Conservation (phyloP, 2,329 filamentous ascomycete species). For the Aspergillus versicolor region DNA sequence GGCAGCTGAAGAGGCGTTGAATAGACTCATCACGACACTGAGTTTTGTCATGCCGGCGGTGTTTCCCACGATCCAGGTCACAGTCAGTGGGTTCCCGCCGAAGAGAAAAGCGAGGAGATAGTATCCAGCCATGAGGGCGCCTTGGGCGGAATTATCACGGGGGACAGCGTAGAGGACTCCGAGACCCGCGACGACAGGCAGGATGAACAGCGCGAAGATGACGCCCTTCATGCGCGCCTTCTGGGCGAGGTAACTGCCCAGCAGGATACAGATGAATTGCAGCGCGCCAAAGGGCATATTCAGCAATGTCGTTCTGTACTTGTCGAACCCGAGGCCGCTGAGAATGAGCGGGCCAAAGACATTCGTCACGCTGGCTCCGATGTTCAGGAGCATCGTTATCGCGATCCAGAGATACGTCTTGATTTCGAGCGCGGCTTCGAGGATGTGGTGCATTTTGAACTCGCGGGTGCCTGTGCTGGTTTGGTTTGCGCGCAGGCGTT, state of each 20-base stretch:
- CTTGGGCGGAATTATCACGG: slow-evolving; percentile 41
- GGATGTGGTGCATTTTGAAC: slow-evolving; percentile 47
- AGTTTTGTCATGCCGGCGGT: slow-evolving; percentile 69
- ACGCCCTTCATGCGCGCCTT: slow-evolving; percentile 57
- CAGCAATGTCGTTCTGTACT: slow-evolving; percentile 58
- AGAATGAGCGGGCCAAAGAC: slow-evolving; percentile 66
- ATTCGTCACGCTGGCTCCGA: slow-evolving; percentile 63
- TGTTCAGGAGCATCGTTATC: slow-evolving; percentile 62
- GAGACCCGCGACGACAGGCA: slow-evolving; percentile 61
- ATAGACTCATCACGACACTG: slow-evolving; percentile 62
- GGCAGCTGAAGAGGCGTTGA: slow-evolving; percentile 60
- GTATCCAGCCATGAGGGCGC: slow-evolving; percentile 58
- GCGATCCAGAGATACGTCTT: slow-evolving; percentile 60
- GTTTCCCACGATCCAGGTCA: slow-evolving; percentile 69
- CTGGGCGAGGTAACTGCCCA: slow-evolving; percentile 59
- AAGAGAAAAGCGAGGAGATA: slow-evolving; percentile 67
- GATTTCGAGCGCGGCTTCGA: slow-evolving; percentile 43
- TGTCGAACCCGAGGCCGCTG: slow-evolving; percentile 59
- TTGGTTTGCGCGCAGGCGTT: slow-evolving; percentile 52
- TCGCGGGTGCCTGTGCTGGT: slow-evolving; percentile 48
- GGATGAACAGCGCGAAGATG: slow-evolving; percentile 54
- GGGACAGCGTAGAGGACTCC: slow-evolving; percentile 57
- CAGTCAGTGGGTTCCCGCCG: slow-evolving; percentile 64
- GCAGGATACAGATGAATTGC: slow-evolving; percentile 60
- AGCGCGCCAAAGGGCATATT: slow-evolving; percentile 68